Evolutionary conservation across 2,329 filamentous ascomycete genomes (phyloP), one percentile per base, ranked within the genome.

Genomic region (Triangularia setosa): DNA sequence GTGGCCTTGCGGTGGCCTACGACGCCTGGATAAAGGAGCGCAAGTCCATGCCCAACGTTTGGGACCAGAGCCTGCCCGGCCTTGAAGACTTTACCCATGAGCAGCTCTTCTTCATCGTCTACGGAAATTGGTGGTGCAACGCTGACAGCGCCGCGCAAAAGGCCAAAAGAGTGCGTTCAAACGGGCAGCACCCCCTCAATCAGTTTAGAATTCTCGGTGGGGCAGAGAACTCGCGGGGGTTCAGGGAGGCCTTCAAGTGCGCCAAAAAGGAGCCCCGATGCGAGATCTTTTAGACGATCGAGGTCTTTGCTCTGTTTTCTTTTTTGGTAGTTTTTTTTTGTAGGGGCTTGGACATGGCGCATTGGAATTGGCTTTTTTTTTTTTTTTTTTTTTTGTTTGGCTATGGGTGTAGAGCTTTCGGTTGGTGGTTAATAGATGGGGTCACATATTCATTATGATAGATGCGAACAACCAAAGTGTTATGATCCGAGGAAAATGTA

Each of bases 41-140:
- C 30, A 74, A 78, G 1, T 76, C 81, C 40, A 80, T 79, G n/a
- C 79, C 83, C 0, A 12, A 53, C 14, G 40, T 18, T 0, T 64
- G 63, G 48, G 83, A 83, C 64, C 71, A 80, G 71, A 73, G 80
- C 44, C 79, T 91, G 16, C 87, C 87, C 0, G 88, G 88, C 0
- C 73, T 91, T 6, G 80, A 85, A 3, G 69, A 77, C 21, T 90
- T 90, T 66, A 84, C 83, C 0, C 85, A 88, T 65, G 87, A 90
- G 66, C 87, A 91, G 74, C 74, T 91, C 3, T 91, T 91, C 77
- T 91, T 90, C 71, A 79, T 91, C 28, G 82, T 82, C 1, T 91
- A 85, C 72, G 83, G 79, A 3, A 87, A 86, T 68, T 83, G 81
- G 76, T 91, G 87, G 87, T 92, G 90, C 72, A 82, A 84, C 35